Conservation (phyloP, 1,284 basidiomycete species). For the Malassezia arunalokei region DNA sequence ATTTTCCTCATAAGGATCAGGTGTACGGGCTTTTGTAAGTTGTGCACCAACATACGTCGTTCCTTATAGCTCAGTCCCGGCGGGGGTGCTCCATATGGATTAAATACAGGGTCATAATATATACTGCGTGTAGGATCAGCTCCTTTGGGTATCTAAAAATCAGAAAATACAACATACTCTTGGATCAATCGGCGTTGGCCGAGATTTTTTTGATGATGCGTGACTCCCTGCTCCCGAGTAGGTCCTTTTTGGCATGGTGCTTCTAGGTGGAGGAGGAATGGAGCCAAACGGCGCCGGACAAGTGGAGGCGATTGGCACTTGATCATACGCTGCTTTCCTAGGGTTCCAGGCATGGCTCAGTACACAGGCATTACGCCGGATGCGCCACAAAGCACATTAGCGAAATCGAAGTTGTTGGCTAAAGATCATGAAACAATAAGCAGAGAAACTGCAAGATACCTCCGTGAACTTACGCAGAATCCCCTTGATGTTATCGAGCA, state of each 20-base stretch:
- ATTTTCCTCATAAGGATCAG: background rate
- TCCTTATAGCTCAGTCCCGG: constrained; percentile 91
- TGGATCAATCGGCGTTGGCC: background rate
- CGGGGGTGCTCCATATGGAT: constrained; percentile 85
- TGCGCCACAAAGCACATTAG: background rate
- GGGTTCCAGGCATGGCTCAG: background rate
- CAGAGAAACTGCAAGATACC: background rate
- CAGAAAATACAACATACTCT: background rate
- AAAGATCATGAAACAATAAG: background rate
- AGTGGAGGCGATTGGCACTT: no score
- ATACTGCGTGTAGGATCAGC: constrained; percentile 54
- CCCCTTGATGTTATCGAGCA: constrained; percentile 7
- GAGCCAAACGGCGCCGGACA: no score
- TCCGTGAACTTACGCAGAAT: constrained; percentile 2
- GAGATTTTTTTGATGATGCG: background rate
- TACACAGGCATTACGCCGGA: background rate
- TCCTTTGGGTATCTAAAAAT: constrained; percentile 6
- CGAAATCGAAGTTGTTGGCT: background rate
- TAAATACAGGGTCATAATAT: constrained; percentile 85
- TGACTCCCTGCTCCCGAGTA: background rate
- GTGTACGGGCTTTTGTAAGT: constrained; percentile 1
- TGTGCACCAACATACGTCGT: constrained; percentile 44
- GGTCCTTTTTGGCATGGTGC: background rate
- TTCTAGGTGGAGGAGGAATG: no score
- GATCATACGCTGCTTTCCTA: no score